Evolutionary conservation across 2,329 filamentous ascomycete genomes (phyloP).

Genomic region (Ceratocystis variospora): DNA sequence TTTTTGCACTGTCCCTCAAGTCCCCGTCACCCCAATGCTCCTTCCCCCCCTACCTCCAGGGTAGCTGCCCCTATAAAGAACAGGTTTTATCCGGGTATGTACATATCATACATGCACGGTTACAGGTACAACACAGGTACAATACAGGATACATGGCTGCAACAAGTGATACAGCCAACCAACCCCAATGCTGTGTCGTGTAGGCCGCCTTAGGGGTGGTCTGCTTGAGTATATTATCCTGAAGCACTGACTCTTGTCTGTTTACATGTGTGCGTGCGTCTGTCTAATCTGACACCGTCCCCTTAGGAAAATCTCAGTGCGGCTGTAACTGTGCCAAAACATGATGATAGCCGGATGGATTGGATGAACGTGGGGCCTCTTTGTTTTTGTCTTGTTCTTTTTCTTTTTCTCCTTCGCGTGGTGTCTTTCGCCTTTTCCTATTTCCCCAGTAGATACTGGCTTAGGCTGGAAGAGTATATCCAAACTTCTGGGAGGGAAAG

Average conservation of each 20-base stretch:
- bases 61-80: neutral
- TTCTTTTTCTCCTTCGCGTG: neutral
- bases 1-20: neutral
- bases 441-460: too few relatives aligned
- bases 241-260: neutral
- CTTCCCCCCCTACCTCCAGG: neutral
- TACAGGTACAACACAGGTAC: neutral
- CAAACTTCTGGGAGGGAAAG: neutral
- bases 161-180: neutral
- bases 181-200: neutral
- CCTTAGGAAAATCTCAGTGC: neutral
- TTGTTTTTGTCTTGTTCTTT: neutral
- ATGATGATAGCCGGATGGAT: neutral
- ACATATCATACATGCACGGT: neutral
- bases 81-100: neutral
- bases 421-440: neutral
- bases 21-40: neutral
- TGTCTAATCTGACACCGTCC: neutral
- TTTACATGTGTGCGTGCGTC: neutral
- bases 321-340: constrained; percentile 3
- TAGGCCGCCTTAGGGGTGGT: neutral
- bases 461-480: neutral
- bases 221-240: neutral
- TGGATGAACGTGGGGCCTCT: neutral
- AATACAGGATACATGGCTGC: neutral